Evolutionary conservation across 257 asterid species (phyloP), one percentile per base, ranked within the genome.

Genomic region (Capsicum pubescens): DNA sequence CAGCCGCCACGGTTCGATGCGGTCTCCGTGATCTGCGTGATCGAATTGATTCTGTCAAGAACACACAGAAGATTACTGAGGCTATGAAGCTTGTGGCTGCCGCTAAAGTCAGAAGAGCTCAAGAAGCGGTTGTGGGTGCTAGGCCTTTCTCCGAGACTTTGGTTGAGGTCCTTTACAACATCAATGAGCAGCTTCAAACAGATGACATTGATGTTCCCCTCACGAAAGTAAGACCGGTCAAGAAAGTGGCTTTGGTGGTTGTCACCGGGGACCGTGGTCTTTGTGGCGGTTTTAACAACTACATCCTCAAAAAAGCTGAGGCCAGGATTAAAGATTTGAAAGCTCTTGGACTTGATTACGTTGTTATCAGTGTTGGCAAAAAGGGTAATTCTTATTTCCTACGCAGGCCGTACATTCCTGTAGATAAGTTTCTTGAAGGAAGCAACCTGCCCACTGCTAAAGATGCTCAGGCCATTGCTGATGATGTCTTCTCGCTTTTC

Each of bases 61-160:
- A 94, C 93, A 95, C 99, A 0, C 97, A 94, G 91, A 95, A 95
- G 46, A 94, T 95, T 88, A 95, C 99, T 0, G 99, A 95, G 89
- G 98, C 99, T 82, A 93, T 95, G 99, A 95, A 95, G 90, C 95
- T 95, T 9, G 98, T 95, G 11, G 98, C 99, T 1, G 99, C 99
- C 21, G 99, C 99, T 7, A 95, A 94, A 86, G 99, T 94, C 78
- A 87, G 98, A 72, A 86, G 98, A 85, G 99, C 99, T 0, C 99
- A 95, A 79, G 99, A 95, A 83, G 99, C 98, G 8, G 99, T 94
- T 64, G 97, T 95, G 1, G 94, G 94, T 89, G 91, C 96, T 11
- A 87, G 99, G 48, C 98, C 99, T 14, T 95, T 95, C 87, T 94
- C 98, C 0, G 99, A 95, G 59, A 90, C 99, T 3, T 95, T 95